Evolutionary conservation across 2,329 filamentous ascomycete species (phyloP), one percentile per base, ranked within the genome.

Genomic region (Geosmithia morbida): DNA sequence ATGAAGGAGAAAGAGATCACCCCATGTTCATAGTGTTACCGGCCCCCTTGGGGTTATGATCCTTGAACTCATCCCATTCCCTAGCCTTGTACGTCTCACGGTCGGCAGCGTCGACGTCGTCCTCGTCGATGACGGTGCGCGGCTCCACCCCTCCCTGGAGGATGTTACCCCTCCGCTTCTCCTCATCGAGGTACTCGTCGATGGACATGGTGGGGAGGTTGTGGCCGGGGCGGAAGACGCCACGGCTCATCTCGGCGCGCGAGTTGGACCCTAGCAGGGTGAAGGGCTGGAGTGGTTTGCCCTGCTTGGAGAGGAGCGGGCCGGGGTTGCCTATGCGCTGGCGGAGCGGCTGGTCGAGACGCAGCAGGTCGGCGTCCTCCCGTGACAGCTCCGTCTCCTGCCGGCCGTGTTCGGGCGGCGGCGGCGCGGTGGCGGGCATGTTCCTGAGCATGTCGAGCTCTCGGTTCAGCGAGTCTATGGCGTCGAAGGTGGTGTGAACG

Each of bases 191-290:
- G 59, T 97, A 98, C 67, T 98, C 92, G 56, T 98, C 92, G 51
- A 98, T 96, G 1, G 80, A 86, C 92, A 98, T 97, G 2, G 92
- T 97, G 1, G 92, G 92, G 49, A 98, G 68, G 64, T 87, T 96
- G 61, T 98, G 92, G 7, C 92, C 87, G 0, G 87, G 79, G 48
- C 86, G 76, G 65, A 98, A 98, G 1, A 98, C 90, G 2, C 84
- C 84, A 49, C 81, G 73, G 50, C 81, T 77, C 50, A 95, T 65
- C 51, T 87, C 81, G 51, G 87, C 79, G 39, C 92, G 77, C 53
- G 74, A 83, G 40, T 43, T 39, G 18, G 50, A 46, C 50, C 83
- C 82, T 4, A 94, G 72, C 19, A 98, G 71, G 1, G 88, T 96
- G 58, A 98, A 97, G 1, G 90, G 90, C 55, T 89, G 80, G 55